A percentile compares a stretch with the other conserved stretches of the same genome.
phyloP scores from a whole-genome alignment of 805 yeast species.

The Candida tallmaniae region DNA sequence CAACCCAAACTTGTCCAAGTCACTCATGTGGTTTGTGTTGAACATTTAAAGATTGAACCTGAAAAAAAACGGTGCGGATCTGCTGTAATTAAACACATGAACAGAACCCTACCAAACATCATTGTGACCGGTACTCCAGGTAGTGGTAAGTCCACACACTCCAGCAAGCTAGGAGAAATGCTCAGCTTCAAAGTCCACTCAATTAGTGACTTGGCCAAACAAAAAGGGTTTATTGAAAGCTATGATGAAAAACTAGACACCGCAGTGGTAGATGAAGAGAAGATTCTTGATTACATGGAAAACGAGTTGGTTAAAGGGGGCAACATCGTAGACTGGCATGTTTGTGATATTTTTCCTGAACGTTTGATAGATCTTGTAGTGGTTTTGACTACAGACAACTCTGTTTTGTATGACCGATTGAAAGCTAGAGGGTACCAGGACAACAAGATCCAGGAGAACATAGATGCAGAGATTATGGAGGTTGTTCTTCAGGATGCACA shows the following conservation, averaged over 20 bases:
- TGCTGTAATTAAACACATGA: too few species aligned
- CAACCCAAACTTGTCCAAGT: constrained; percentile 63
- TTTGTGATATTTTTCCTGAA: constrained; percentile 93
- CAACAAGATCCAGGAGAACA: constrained; percentile 79
- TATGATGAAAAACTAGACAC: constrained; percentile 83
- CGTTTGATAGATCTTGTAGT: constrained; percentile 87
- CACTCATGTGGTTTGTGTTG: constrained; percentile 18
- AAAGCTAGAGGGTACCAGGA: constrained; percentile 73
- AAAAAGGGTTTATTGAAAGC: constrained; percentile 71
- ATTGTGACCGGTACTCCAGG: constrained; percentile 96
- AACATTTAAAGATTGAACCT: neutral
- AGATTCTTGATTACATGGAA: constrained; percentile 75
- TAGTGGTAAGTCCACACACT: constrained; percentile 79
- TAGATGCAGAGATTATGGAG: constrained; percentile 97
- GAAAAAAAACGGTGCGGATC: too few species aligned
- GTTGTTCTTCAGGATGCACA: constrained; percentile 81
- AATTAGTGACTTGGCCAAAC: constrained; percentile 79
- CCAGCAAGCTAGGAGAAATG: constrained; percentile 24
- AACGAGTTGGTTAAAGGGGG: constrained; percentile 82
- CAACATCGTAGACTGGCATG: constrained; percentile 93
- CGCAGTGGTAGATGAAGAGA: constrained; percentile 89
- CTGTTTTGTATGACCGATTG: constrained; percentile 69
- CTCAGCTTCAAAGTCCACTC: constrained; percentile 45
- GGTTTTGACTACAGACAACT: constrained; percentile 76
- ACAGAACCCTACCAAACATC: constrained; percentile 51